Percentiles rank a stretch among this genome's conserved stretches.
phyloP scores from a whole-genome alignment of 2,329 filamentous ascomycete species.

The Didymella arachidicola region DNA sequence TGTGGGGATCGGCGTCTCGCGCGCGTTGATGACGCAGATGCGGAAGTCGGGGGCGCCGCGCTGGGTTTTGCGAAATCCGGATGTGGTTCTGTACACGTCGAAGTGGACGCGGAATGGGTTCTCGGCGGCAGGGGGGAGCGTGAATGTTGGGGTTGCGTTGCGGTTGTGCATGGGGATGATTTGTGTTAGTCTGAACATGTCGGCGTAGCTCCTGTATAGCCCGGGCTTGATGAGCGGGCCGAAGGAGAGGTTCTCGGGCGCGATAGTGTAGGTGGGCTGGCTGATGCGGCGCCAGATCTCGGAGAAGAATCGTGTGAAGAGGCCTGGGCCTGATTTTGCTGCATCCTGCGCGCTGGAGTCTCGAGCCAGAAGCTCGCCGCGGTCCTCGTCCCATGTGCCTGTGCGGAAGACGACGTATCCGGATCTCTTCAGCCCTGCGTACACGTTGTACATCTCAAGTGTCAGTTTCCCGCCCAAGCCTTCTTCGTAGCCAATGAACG shows the following conservation, averaged over 20 bases:
- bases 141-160: constrained; percentile 46
- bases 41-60: constrained; percentile 84
- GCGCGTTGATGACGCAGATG: constrained; percentile 81
- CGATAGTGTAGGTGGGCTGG: constrained; percentile 28
- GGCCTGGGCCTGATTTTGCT: constrained; percentile 18
- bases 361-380: constrained; percentile 26
- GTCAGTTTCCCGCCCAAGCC: constrained; percentile 60
- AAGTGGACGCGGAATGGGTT: constrained; percentile 76
- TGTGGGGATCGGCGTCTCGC: constrained; percentile 74
- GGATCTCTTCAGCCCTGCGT: constrained; percentile 79
- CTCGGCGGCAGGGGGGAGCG: constrained; percentile 45
- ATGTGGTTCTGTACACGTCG: constrained; percentile 79
- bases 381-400: constrained; percentile 55
- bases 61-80: constrained; percentile 75
- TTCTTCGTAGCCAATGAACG: constrained; percentile 76
- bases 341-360: constrained; percentile 13
- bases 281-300: constrained; percentile 46
- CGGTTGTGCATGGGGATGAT: constrained; percentile 77
- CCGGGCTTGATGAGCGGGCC: constrained; percentile 62
- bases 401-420: constrained; percentile 85
- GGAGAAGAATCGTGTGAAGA: constrained; percentile 48
- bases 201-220: constrained; percentile 63
- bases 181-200: constrained; percentile 79
- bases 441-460: constrained; percentile 87
- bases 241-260: constrained; percentile 38